These are phyloP conservation scores for Candida silvicultrix DNA, from an alignment of 805 yeast species.

Conservation along the genomic window DNA sequence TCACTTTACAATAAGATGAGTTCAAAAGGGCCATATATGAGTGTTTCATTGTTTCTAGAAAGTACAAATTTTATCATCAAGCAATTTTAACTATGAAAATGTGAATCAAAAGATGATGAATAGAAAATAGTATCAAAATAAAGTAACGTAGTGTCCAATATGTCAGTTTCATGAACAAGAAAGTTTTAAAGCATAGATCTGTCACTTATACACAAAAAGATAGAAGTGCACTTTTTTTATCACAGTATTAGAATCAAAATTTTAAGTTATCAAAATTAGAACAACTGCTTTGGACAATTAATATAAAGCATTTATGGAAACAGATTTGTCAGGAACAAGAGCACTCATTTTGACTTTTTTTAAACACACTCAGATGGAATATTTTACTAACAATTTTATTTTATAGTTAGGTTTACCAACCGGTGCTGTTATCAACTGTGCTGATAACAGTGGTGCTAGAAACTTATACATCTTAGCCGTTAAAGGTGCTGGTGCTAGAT, in stretches of 20 bases:
- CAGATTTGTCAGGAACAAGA: too few relatives aligned
- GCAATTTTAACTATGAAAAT: too few relatives aligned
- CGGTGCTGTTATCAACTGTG: slow-evolving; percentile 99
- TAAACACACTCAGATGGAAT: neutral
- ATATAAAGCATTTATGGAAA: too few relatives aligned
- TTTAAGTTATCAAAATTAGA: too few relatives aligned
- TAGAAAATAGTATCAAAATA: too few relatives aligned
- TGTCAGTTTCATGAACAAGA: too few relatives aligned
- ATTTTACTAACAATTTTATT: slow-evolving; percentile 8
- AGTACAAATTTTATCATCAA: neutral
- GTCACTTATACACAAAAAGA: too few relatives aligned
- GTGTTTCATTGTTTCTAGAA: neutral
- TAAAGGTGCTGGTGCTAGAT: slow-evolving; percentile 99
- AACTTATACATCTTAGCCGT: slow-evolving; percentile 98
- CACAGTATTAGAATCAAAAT: too few relatives aligned
- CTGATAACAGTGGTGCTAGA: slow-evolving; percentile 99
- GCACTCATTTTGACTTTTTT: too few relatives aligned
- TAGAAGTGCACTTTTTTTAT: too few relatives aligned
- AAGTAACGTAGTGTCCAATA: neutral
- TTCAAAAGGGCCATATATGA: neutral
- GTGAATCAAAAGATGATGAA: neutral
- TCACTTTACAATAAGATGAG: slow-evolving; percentile 19
- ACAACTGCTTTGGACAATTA: too few relatives aligned
- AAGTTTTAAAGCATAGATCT: too few relatives aligned
- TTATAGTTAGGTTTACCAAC: slow-evolving; percentile 94